Evolutionary conservation across 2,329 filamentous ascomycete genomes (phyloP).

Genomic region (Trichocomaceae sp.): DNA sequence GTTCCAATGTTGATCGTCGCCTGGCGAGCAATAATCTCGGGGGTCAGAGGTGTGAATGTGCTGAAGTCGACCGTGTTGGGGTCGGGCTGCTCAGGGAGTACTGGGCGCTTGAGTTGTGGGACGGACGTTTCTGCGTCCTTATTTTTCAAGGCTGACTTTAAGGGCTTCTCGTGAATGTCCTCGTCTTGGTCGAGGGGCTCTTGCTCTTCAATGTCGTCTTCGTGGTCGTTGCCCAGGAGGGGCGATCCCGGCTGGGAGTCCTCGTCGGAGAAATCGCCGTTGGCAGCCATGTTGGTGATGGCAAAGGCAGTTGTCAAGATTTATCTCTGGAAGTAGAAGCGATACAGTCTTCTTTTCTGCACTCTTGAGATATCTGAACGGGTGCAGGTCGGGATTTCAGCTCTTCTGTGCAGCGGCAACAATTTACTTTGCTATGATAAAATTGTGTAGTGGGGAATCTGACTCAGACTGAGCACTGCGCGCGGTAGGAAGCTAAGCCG

Average conservation of each 20-base stretch:
- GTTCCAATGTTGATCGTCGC: conserved; percentile 99
- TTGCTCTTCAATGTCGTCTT: conserved; percentile 69
- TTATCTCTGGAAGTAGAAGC: neutral
- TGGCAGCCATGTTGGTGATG: conserved; percentile 42
- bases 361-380: neutral
- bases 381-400: neutral
- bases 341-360: neutral
- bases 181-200: conserved; percentile 59
- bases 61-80: conserved; percentile 80
- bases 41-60: conserved; percentile 74
- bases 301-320: conserved; percentile 7
- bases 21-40: conserved; percentile 95
- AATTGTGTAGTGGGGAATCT: conserved; percentile 14
- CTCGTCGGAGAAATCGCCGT: conserved; percentile 50
- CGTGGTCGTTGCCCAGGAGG: conserved; percentile 52
- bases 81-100: conserved; percentile 84
- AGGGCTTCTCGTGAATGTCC: conserved; percentile 53
- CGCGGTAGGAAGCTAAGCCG: too few relatives aligned
- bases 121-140: conserved; percentile 43
- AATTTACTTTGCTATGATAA: conserved; percentile 11
- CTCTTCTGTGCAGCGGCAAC: neutral
- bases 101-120: conserved; percentile 55
- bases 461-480: neutral
- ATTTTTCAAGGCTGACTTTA: conserved; percentile 87
- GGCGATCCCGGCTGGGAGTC: conserved; percentile 52